Evolutionary conservation across 2,329 filamentous ascomycete species (phyloP).

Genomic region (Grosmannia penicillata): DNA sequence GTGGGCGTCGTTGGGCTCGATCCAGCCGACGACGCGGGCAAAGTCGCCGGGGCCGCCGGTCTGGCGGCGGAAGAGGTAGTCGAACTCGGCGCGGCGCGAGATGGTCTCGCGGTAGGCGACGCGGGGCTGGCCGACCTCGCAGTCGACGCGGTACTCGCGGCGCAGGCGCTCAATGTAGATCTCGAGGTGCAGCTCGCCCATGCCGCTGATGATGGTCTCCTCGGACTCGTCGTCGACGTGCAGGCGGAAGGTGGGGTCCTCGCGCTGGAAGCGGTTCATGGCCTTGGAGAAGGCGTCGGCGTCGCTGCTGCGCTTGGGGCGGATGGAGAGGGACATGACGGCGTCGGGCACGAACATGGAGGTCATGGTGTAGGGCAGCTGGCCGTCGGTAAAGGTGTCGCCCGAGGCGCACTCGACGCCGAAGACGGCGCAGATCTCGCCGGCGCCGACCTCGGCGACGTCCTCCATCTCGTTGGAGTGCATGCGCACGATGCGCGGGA

Average conservation of each 20-base stretch:
- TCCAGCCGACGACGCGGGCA: conserved; percentile 78
- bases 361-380: conserved; percentile 85
- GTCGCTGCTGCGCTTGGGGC: conserved; percentile 86
- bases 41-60: conserved; percentile 91
- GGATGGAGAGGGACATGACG: conserved; percentile 95
- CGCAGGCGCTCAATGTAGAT: conserved; percentile 96
- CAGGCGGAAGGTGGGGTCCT: conserved; percentile 95
- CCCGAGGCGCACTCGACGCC: conserved; percentile 95
- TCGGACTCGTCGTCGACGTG: conserved; percentile 84
- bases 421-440: conserved; percentile 97
- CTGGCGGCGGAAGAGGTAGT: conserved; percentile 91
- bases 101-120: conserved; percentile 96
- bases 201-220: conserved; percentile 95
- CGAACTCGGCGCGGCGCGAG: conserved; percentile 64
- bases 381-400: conserved; percentile 93
- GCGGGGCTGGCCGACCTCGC: conserved; percentile 87
- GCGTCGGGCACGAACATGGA: conserved; percentile 98
- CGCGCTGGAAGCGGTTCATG: conserved; percentile 96
- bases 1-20: conserved; percentile 56
- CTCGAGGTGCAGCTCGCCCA: conserved; percentile 93
- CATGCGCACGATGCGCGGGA: conserved; percentile 96
- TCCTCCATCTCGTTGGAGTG: conserved; percentile 99
- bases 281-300: conserved; percentile 93
- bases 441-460: conserved; percentile 78
- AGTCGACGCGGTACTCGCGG: conserved; percentile 93